Percentiles rank a stretch among this genome's conserved stretches.
These are phyloP conservation scores for Pseudogymnoascus sp. DNA, from an alignment of 2,329 filamentous ascomycete species.

Conservation along the genomic window DNA sequence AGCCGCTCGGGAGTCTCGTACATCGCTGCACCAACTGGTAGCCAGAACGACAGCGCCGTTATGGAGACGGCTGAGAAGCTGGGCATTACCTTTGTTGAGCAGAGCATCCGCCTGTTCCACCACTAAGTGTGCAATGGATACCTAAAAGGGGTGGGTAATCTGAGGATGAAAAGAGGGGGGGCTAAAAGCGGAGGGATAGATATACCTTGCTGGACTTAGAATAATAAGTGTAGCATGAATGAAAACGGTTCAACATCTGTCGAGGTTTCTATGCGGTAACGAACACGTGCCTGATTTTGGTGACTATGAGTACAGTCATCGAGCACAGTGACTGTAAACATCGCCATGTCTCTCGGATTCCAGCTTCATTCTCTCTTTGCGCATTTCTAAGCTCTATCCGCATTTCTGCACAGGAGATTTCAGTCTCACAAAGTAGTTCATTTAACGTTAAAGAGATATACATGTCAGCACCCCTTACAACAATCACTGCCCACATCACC, in stretches of 20 bases:
- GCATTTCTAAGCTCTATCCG: not conserved
- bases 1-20: conserved; percentile 88
- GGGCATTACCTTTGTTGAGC: conserved; percentile 90
- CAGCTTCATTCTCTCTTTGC: not conserved
- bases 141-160: conserved; percentile 2
- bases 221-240: conserved; percentile 2
- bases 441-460: not conserved
- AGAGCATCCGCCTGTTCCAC: conserved; percentile 89
- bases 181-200: not conserved
- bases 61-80: conserved; percentile 88
- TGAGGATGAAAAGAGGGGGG: not conserved
- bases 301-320: not conserved
- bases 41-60: conserved; percentile 74
- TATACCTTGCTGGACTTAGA: not conserved
- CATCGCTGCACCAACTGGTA: conserved; percentile 86
- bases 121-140: conserved; percentile 50
- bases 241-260: not conserved
- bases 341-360: not conserved
- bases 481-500: not conserved
- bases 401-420: not conserved
- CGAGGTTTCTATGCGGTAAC: no score
- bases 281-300: not conserved
- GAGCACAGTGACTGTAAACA: not conserved
- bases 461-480: not conserved
- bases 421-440: not conserved